Conservation (phyloP, 2,329 filamentous ascomycete genomes). For the Acrodontium crateriforme region DNA sequence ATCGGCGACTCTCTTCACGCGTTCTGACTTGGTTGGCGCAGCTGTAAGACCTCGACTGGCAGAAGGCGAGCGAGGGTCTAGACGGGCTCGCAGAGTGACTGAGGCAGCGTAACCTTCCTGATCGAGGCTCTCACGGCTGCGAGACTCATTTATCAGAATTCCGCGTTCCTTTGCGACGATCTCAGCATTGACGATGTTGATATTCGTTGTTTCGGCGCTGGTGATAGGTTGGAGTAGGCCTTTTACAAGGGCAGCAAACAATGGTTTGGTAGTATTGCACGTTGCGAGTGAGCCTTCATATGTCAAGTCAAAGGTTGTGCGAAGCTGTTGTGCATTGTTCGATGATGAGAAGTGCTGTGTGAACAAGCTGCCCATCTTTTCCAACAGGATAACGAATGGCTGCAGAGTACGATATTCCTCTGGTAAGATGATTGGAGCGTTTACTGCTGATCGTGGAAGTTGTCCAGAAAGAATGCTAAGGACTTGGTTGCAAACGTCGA, state of each 20-base stretch:
- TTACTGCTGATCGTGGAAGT: conserved; percentile 59
- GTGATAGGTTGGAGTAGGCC: conserved; percentile 58
- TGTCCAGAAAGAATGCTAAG: conserved; percentile 58
- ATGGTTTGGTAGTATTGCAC: conserved; percentile 60
- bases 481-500: conserved; percentile 72
- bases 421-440: conserved; percentile 66
- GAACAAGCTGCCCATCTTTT: conserved; percentile 67
- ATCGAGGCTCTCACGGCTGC: conserved; percentile 45
- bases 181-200: conserved; percentile 73
- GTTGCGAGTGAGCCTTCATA: conserved; percentile 63
- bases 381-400: conserved; percentile 61
- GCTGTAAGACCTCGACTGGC: conserved; percentile 8
- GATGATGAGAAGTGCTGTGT: conserved; percentile 54
- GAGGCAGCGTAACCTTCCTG: conserved; percentile 53
- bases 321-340: conserved; percentile 30
- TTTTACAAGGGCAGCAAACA: conserved; percentile 68
- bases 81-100: conserved; percentile 50
- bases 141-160: conserved; percentile 62
- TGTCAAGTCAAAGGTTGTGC: conserved; percentile 59
- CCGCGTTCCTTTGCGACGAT: conserved; percentile 64
- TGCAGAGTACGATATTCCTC: conserved; percentile 68
- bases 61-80: conserved; percentile 19
- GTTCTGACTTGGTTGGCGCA: conserved; percentile 3
- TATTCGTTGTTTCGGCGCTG: conserved; percentile 57
- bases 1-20: conserved; percentile 23